These are phyloP conservation scores for Scenedesmus sp. DNA, from an alignment of 163 green algal species.

Conservation along the genomic window DNA sequence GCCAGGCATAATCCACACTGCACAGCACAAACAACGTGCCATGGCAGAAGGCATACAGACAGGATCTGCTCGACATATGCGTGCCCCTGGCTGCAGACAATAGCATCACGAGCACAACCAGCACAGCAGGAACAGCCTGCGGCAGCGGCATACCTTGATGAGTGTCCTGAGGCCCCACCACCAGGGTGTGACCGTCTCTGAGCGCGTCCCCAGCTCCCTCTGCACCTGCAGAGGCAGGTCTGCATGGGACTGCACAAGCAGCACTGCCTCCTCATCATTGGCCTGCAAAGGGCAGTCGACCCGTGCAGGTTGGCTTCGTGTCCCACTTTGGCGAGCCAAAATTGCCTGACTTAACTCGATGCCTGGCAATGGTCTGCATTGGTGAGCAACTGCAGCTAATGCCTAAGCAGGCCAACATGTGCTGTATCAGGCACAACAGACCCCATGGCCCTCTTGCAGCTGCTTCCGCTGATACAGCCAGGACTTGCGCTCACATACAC, in stretches of 20 bases:
- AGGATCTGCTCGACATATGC: too few relatives aligned
- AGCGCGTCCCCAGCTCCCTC: constrained; percentile 62
- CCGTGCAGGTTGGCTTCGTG: too few relatives aligned
- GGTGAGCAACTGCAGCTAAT: too few relatives aligned
- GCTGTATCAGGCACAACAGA: too few relatives aligned
- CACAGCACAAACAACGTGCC: too few relatives aligned
- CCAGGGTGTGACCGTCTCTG: constrained; percentile 71
- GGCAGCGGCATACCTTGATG: constrained; percentile 63
- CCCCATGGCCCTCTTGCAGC: neutral
- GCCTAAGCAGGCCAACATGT: too few relatives aligned
- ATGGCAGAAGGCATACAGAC: too few relatives aligned
- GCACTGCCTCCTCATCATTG: constrained; percentile 64
- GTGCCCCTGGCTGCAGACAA: too few relatives aligned
- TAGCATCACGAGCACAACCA: neutral
- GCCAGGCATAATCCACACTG: too few relatives aligned
- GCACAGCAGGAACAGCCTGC: neutral
- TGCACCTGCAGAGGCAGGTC: constrained; percentile 49
- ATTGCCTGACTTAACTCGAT: too few relatives aligned
- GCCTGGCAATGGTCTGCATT: too few relatives aligned
- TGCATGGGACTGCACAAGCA: constrained; percentile 62
- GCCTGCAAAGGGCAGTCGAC: neutral
- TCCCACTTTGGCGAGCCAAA: too few relatives aligned
- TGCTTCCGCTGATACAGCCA: neutral
- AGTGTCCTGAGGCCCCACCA: constrained; percentile 77
- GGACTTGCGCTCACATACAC: neutral